Evolutionary conservation across 2,329 filamentous ascomycete genomes (phyloP), one percentile per base, ranked within the genome.

Genomic region (Stagonosporopsis rhizophila): DNA sequence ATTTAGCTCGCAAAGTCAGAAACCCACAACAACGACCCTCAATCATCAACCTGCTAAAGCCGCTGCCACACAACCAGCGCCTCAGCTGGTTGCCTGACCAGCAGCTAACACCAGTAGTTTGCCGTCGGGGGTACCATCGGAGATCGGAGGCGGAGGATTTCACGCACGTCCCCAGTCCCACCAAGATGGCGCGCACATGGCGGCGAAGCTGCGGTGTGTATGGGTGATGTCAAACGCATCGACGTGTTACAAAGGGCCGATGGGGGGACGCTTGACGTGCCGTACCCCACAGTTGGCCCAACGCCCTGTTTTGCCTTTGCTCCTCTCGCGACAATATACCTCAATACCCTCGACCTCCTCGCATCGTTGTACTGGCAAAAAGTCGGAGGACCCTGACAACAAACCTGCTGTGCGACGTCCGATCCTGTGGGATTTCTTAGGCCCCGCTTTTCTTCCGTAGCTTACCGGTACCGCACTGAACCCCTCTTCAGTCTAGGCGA

Each of bases 141-240:
- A 32, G 32, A 49, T 45, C 52, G 44, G 44, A 48, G 40, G 27
- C 40, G 39, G 27, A 19, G 52, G 38, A 19, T n/a, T 38, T 12
- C 25, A 38, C n/a, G 28, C 44, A 30, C 51, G 41, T 34, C 23
- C 34, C 44, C 22, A 37, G 44, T 35, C 25, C 11, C 30, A 25
- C 38, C 35, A 9, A 9, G 28, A 41, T 12, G 15, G 9, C 30
- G 52, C 45, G 39, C 52, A 46, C 47, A 47, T 56, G 42, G 47
- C 47, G 48, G 44, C 53, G 32, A 56, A 42, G 42, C 32, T 46
- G 53, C 53, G 53, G 53, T 48, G 47, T 56, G 46, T 46, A 51
- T 56, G 47, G 41, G 41, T 40, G 45, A n/a, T n/a, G 52, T 46
- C 23, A 25, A 1, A 25, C 23, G 23, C 45, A 41, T 17, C 6